Evolutionary conservation across 805 yeast species (phyloP), one percentile per base, ranked within the genome.

Genomic region (Schwanniomyces polymorphus): DNA sequence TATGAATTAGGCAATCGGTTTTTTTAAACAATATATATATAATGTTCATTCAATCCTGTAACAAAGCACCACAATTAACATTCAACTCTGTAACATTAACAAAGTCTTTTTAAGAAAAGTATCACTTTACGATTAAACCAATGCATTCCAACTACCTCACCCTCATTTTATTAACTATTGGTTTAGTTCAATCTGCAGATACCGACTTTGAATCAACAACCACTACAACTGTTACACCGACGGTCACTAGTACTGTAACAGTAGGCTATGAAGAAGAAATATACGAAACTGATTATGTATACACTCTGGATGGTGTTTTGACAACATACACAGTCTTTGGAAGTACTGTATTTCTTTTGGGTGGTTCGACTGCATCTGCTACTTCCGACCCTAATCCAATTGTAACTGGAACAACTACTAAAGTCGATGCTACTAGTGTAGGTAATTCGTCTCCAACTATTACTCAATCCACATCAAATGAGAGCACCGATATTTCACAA

Each of bases 181-280:
- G 28, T 47, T 31, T 38, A 26, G 38, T 28, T 18, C 40, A 47
- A 25, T 54, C 50, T 28, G 47, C 48, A 25, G 48, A 51, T 16
- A 52, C 41, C n/a, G 52, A 43, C 21, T 50, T 45, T 14, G 57
- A 43, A 16, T 51, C 49, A 7, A 59, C 64, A n/a, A 59, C 64
- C 11, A 55, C 58, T 25, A 50, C 56, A 7, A 65, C 70, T 28
- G 45, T 51, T 14, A 65, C 70, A 18, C 63, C 65, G 18, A 56
- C 63, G 9, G 66, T 62, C 8, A 67, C 75, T 1, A 54, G 52
- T 17, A 63, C 73, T 16, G 63, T 64, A 16, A 64, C 70, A 10
- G 56, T 64, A 7, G 62, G 57, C 6, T 54, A 51, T 23, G 46
- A 57, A n/a, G 67, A 58, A 41, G 58, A 57, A 21, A 48, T 67